Conservation (phyloP, 2,329 filamentous ascomycete species). For the Botrytis tulipae region DNA sequence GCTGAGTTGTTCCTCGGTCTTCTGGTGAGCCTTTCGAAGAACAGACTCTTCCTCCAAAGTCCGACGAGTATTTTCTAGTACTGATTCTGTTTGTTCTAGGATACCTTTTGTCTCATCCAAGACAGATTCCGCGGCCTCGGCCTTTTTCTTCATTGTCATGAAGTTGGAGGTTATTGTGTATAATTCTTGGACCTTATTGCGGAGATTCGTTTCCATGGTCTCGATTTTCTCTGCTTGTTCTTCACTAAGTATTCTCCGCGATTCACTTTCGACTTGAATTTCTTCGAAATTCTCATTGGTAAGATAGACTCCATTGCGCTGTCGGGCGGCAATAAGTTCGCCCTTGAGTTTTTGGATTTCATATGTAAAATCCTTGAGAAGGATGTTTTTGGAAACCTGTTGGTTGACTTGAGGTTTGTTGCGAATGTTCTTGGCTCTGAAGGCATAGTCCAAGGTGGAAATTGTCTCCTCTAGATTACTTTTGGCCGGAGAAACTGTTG, state of each 20-base stretch:
- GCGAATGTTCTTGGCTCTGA: conserved; percentile 95
- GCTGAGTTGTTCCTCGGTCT: conserved; percentile 76
- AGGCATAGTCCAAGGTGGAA: conserved; percentile 95
- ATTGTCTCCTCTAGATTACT: conserved; percentile 97
- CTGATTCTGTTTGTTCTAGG: conserved; percentile 83
- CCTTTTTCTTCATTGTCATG: conserved; percentile 83
- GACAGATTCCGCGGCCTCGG: conserved; percentile 69
- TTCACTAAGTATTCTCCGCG: conserved; percentile 83
- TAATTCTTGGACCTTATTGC: conserved; percentile 91
- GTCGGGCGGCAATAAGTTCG: conserved; percentile 86
- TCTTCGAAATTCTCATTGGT: conserved; percentile 87
- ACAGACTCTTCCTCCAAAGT: conserved; percentile 76
- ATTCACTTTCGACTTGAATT: conserved; percentile 88
- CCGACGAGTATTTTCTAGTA: conserved; percentile 73
- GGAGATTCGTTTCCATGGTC: conserved; percentile 83
- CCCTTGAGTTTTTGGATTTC: conserved; percentile 95
- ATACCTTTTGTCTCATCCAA: conserved; percentile 79
- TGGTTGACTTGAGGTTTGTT: conserved; percentile 97
- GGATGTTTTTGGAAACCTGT: conserved; percentile 85
- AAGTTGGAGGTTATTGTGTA: conserved; percentile 84
- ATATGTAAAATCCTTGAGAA: conserved; percentile 82
- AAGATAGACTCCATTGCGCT: conserved; percentile 93
- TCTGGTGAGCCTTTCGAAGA: conserved; percentile 78
- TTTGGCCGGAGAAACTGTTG: conserved; percentile 90
- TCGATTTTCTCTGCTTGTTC: conserved; percentile 92